Evolutionary conservation across 23 red algal genomes (phyloP), one percentile per base, ranked within the genome.

Genomic region (Gracilariopsis chorda): DNA sequence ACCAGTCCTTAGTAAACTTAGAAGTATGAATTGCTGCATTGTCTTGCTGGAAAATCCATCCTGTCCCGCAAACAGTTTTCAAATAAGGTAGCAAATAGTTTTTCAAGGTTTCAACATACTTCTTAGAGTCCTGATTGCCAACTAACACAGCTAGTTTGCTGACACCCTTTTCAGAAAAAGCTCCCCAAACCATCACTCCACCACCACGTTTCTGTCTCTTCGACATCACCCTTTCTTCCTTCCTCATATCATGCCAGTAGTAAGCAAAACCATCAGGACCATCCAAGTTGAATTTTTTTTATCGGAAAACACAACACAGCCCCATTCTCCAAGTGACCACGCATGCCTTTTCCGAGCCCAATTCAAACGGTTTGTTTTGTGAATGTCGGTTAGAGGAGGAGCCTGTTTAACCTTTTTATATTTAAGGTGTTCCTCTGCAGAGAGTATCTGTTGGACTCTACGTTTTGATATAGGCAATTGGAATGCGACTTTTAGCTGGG

Each of bases 381-480:
- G 69, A n/a, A 27, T 13, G 24, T 27, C 21, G 33, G 40, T 25
- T 0, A 76, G 40, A 13, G 24, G 33, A 13, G 69, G 69, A 39
- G 69, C 28, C 42, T 39, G 30, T 76, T 46, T 76, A 76, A 42
- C 27, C 69, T 35, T 76, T 76, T 76, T 76, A 36, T 0, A 75
- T 23, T 7, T 46, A 76, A 76, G 42, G 12, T 76, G 28, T 37
- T 25, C 0, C 24, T 27, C 69, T 0, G 12, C 32, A 76, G 69
- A 76, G 40, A 76, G 30, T 42, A 1, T 0, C 40, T 0, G 40
- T 0, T 39, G 69, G 24, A 76, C 39, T 27, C 24, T 27, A 0
- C 40, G 0, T n/a, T 0, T 76, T 39, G 39, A 0, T 0, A 76
- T 11, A 76, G 30, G 69, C 12, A 42, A 0, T 0, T 12, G 39